These are phyloP conservation scores for Backusella psychrophila DNA, from an alignment of 192 early-diverging fungal genomes.

Conservation along the genomic window DNA sequence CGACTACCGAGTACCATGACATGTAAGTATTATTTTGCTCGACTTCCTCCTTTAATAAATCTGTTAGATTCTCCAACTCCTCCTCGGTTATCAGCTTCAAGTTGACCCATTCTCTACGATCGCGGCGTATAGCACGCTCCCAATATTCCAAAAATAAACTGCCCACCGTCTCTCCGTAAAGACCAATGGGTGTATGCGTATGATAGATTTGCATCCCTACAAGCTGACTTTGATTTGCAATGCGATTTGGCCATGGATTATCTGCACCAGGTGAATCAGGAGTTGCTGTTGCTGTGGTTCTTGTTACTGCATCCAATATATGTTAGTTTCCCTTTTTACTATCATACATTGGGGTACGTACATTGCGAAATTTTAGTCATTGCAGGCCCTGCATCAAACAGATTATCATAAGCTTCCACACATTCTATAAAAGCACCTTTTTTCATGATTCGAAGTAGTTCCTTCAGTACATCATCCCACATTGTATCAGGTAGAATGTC, in stretches of 20 bases:
- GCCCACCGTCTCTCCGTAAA: constrained; percentile 17
- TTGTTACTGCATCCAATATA: background rate
- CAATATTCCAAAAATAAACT: constrained; percentile 21
- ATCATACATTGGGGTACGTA: background rate
- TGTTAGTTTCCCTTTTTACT: background rate
- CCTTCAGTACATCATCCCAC: constrained; percentile 16
- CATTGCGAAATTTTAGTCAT: constrained; percentile 17
- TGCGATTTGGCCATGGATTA: constrained; percentile 25
- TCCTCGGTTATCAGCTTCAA: constrained; percentile 14
- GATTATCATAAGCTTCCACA: constrained; percentile 21
- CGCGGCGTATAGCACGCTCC: constrained; percentile 3
- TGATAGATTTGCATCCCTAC: constrained; percentile 20
- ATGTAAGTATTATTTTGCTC: constrained; percentile 19
- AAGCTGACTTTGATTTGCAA: constrained; percentile 9
- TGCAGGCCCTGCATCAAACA: constrained; percentile 23
- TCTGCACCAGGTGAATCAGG: background rate
- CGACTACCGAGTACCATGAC: constrained; percentile 26
- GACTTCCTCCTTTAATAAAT: constrained; percentile 12
- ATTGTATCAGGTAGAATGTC: constrained; percentile 15
- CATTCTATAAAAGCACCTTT: constrained; percentile 28
- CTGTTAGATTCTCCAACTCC: background rate
- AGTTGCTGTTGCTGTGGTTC: background rate
- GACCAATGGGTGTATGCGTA: constrained; percentile 20
- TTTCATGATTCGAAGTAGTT: constrained; percentile 20
- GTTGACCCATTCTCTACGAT: constrained; percentile 11